phyloP scores from a whole-genome alignment of 331 rosid species.

The Stylosanthes scabra region DNA sequence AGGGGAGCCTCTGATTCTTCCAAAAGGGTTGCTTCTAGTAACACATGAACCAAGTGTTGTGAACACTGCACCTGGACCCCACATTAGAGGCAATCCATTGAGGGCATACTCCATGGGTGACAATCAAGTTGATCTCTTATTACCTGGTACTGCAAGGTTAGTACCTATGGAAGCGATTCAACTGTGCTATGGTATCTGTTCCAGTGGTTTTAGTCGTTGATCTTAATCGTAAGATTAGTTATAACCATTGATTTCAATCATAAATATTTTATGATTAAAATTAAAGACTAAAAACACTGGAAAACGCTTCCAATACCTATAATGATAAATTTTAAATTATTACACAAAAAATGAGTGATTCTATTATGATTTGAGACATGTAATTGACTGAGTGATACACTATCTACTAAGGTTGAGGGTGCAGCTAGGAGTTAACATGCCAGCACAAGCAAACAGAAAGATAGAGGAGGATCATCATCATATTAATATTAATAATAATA shows the following conservation, averaged over 20 bases:
- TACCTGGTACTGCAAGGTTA: conserved; percentile 93
- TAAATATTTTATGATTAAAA: no score
- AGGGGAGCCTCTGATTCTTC: conserved; percentile 55
- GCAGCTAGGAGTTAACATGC: conserved; percentile 94
- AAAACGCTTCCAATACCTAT: no score
- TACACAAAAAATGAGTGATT: no score
- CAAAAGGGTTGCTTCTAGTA: conserved; percentile 69
- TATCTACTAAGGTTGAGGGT: conserved; percentile 68
- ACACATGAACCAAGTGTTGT: conserved; percentile 79
- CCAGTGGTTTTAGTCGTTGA: no score
- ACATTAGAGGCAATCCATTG: conserved; percentile 72
- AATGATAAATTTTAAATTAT: no score
- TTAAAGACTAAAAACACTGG: no score
- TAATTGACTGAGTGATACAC: not conserved
- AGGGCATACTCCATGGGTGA: conserved; percentile 81
- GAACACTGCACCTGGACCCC: conserved; percentile 76
- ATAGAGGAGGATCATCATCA: conserved; percentile 24
- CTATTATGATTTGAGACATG: not conserved
- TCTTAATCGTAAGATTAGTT: no score
- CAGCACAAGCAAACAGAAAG: conserved; percentile 70
- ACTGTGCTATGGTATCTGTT: no score
- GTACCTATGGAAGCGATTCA: not conserved
- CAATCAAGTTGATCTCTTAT: conserved; percentile 79
- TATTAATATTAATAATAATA: no score
- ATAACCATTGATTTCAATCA: no score